Percentiles rank a stretch among this genome's conserved stretches.
Evolutionary conservation across 345 rosid genomes (phyloP).

Genomic region (Hypericum androsaemum): DNA sequence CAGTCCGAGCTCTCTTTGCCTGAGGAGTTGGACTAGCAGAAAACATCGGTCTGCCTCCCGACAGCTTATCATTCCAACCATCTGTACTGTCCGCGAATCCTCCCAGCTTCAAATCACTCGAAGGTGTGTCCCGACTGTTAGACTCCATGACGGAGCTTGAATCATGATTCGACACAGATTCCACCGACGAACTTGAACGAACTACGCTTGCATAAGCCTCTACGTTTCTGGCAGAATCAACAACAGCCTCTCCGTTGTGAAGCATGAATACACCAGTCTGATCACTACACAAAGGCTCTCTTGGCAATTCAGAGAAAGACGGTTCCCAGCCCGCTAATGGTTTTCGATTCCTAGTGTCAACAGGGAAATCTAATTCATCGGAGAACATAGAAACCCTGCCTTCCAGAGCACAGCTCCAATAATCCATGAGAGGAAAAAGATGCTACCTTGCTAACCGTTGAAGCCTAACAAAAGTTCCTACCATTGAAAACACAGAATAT

Average conservation of each 20-base stretch:
- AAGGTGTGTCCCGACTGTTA: conserved; percentile 23
- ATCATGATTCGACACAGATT: conserved; percentile 22
- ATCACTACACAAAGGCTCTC: conserved; percentile 22
- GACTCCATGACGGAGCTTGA: conserved; percentile 23
- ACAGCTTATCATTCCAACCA: conserved; percentile 8
- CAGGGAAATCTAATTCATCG: conserved; percentile 31
- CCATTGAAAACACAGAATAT: too few relatives aligned
- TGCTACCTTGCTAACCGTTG: conserved; percentile 6
- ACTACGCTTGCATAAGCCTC: conserved; percentile 22
- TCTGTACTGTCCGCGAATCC: conserved; percentile 23
- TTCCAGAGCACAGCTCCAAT: conserved; percentile 37
- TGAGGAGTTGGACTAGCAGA: conserved; percentile 6
- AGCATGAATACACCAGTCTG: conserved; percentile 9
- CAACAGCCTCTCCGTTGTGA: conserved; percentile 14
- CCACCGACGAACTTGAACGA: conserved; percentile 25
- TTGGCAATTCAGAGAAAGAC: conserved; percentile 24
- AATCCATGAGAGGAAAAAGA: conserved; percentile 30
- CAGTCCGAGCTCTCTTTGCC: conserved; percentile 21
- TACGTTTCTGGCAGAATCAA: conserved; percentile 22
- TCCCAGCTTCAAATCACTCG: conserved; percentile 33
- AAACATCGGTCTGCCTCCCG: conserved; percentile 16
- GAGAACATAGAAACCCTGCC: conserved; percentile 30
- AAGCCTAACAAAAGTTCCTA: not conserved
- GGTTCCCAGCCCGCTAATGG: conserved; percentile 26
- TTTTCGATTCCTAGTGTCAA: conserved; percentile 30